Evolutionary conservation across 768 basidiomycete species (phyloP), one percentile per base, ranked within the genome.

Genomic region (Suillus subluteus): DNA sequence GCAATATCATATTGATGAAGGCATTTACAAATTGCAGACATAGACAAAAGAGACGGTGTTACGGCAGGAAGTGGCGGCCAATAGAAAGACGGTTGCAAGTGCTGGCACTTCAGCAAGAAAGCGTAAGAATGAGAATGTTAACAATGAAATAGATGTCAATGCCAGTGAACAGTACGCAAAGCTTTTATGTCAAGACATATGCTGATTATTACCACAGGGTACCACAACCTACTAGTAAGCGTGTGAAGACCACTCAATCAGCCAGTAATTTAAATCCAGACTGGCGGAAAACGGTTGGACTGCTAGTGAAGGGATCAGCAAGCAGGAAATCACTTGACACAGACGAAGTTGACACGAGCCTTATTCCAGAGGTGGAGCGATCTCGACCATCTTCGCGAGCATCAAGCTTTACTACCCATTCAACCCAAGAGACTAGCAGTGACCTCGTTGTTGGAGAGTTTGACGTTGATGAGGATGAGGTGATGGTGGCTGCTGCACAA

Each of bases 361-460:
- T 44, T 50, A 50, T 50, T 26, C 26, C 40, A 35, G 18, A 21
- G 26, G 40, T 62, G 26, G 61, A 26, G 6, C n/a, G 13, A 30
- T 62, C 61, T 30, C 5, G 40, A 23, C 9, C 61, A 37, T 62
- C 61, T 40, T 62, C 61, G 0, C 13, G 12, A 26, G 44, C 61
- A 26, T 62, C 61, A 4, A 37, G 40, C 5, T 4, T 5, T 15
- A 26, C 4, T 50, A 50, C 23, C 4, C 48, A 3, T 50, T 50
- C 12, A 2, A 62, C n/a, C 1, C 26, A 16, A 41, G 61, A 40
- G 1, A 26, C 3, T 16, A 43, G 61, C 23, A 44, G 44, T 30
- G 38, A 62, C 15, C 40, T 44, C 9, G 61, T 62, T 3, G 61
- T 40, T 15, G 61, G 61, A 41, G 44, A 41, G 61, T 62, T 62